Percentiles rank a stretch among this genome's conserved stretches.
Evolutionary conservation across 345 rosid species (phyloP).

Genomic region (Boechera retrofracta): DNA sequence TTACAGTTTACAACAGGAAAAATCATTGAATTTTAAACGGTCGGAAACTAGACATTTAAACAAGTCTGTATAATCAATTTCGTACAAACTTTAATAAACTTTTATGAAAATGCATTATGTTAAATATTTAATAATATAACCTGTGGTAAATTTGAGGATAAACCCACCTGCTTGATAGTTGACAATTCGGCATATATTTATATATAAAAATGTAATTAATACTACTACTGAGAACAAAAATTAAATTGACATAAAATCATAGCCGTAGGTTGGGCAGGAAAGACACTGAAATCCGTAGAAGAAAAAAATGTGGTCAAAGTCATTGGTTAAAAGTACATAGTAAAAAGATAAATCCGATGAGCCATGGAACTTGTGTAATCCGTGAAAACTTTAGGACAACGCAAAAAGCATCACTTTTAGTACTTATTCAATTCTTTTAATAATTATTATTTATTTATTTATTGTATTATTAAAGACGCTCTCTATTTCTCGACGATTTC

Average conservation of each 20-base stretch:
- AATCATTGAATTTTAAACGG: background rate
- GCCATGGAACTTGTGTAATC: constrained; percentile 39
- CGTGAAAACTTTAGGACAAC: constrained; percentile 32
- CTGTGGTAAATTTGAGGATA: background rate
- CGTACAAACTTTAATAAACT: background rate
- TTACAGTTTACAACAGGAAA: background rate
- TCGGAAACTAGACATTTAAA: background rate
- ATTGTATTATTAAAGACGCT: background rate
- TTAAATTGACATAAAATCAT: constrained; percentile 11
- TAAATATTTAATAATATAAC: background rate
- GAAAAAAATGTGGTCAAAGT: constrained; percentile 38
- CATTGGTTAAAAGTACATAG: constrained; percentile 38
- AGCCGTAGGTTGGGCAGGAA: constrained; percentile 34
- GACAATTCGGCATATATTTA: constrained; percentile 5
- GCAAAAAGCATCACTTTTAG: constrained; percentile 1
- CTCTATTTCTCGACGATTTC: background rate
- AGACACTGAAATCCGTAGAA: constrained; percentile 41
- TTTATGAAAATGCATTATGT: background rate
- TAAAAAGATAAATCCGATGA: constrained; percentile 38
- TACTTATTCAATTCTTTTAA: constrained; percentile 1
- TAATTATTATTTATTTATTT: background rate
- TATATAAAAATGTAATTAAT: constrained; percentile 5
- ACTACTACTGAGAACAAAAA: background rate
- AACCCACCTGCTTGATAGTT: constrained; percentile 3
- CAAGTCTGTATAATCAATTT: background rate